Percentiles rank a stretch among this genome's conserved stretches.
Conservation (phyloP, 768 basidiomycete genomes). For the Amanita polypyramis region DNA sequence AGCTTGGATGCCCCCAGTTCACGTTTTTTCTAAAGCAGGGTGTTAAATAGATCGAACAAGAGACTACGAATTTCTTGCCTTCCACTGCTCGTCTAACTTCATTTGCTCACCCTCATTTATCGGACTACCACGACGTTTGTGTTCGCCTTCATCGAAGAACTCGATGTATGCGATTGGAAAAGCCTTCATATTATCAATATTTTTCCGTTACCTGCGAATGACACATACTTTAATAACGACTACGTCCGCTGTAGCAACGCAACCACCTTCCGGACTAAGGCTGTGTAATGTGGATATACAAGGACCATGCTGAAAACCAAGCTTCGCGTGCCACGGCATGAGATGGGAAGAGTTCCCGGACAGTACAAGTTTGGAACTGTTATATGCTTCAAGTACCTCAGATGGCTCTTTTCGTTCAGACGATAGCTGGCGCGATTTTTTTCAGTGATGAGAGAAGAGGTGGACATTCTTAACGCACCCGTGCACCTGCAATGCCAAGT, state of each 20-base stretch:
- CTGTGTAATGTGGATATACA: conserved; percentile 72
- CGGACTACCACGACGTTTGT: conserved; percentile 46
- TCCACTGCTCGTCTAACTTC: conserved; percentile 53
- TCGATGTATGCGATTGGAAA: conserved; percentile 80
- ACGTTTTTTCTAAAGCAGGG: conserved; percentile 35
- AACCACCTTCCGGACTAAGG: conserved; percentile 74
- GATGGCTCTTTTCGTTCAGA: conserved; percentile 64
- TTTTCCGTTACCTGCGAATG: not conserved
- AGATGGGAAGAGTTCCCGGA: conserved; percentile 81
- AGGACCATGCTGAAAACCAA: conserved; percentile 64
- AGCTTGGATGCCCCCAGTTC: conserved; percentile 50
- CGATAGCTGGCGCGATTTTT: conserved; percentile 38
- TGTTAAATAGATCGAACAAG: not conserved
- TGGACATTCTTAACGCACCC: conserved; percentile 35
- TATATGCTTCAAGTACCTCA: conserved; percentile 76
- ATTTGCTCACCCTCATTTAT: conserved; percentile 63
- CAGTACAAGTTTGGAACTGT: conserved; percentile 53
- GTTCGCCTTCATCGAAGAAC: conserved; percentile 39
- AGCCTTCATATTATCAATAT: conserved; percentile 28
- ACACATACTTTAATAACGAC: conserved; percentile 49
- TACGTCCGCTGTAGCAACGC: conserved; percentile 64
- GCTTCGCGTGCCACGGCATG: conserved; percentile 78
- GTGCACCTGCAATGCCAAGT: conserved; percentile 69
- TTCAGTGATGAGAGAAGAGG: not conserved
- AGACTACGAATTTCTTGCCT: conserved; percentile 30